Percentiles rank a stretch among this genome's conserved stretches.
These are phyloP conservation scores for Rhynchospora pubera DNA, from an alignment of 176 grass and related monocot genomes.

Conservation along the genomic window DNA sequence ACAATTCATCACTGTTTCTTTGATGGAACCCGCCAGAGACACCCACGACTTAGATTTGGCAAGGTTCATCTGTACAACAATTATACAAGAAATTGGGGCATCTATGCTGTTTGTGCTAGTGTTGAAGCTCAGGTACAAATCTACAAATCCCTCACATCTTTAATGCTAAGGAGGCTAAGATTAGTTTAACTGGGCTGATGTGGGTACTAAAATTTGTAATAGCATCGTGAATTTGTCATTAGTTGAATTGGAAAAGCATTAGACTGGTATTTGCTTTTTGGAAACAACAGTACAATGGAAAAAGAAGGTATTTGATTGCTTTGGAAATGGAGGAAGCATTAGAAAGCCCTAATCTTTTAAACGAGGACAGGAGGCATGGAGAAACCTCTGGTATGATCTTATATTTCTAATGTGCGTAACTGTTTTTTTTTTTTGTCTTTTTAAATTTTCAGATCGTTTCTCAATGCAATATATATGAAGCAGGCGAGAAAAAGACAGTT, in stretches of 20 bases:
- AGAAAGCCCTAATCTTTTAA: background rate
- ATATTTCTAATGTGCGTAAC: background rate
- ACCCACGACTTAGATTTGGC: conserved; percentile 71
- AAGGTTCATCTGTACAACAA: conserved; percentile 90
- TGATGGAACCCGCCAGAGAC: conserved; percentile 71
- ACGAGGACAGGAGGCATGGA: background rate
- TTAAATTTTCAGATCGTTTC: conserved; percentile 47
- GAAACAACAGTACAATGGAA: background rate
- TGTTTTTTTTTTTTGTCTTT: background rate
- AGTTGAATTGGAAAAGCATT: background rate
- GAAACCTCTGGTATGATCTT: background rate
- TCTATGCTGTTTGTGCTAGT: conserved; percentile 58
- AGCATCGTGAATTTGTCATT: background rate
- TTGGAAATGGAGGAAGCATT: background rate
- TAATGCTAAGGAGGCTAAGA: background rate
- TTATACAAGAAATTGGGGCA: conserved; percentile 66
- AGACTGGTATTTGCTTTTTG: background rate
- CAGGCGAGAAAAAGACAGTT: conserved; percentile 51
- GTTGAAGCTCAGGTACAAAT: conserved; percentile 56
- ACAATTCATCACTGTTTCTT: conserved; percentile 88
- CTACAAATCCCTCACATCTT: background rate
- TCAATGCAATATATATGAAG: conserved; percentile 93
- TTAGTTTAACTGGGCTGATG: background rate
- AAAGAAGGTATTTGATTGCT: background rate
- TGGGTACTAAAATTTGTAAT: background rate